A percentile compares a stretch with the other conserved stretches of the same genome.
These are phyloP conservation scores for Babesia divergens DNA, from an alignment of 169 alveolate species.

Conservation along the genomic window DNA sequence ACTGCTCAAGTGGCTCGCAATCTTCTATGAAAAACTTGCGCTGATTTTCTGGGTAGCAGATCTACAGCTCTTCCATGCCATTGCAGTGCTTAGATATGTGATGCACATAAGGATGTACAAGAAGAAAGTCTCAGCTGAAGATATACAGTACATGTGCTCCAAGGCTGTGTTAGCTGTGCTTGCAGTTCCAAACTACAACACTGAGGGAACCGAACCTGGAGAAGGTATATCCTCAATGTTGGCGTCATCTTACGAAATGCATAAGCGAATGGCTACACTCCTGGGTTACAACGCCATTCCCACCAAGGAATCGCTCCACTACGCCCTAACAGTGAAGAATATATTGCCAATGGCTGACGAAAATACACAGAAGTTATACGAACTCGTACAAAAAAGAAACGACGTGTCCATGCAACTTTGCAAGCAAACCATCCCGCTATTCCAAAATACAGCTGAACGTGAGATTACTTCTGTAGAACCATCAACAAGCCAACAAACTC, in stretches of 20 bases:
- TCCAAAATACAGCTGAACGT: conserved; percentile 53
- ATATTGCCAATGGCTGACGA: conserved; percentile 74
- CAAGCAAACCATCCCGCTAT: conserved; percentile 59
- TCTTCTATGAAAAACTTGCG: conserved; percentile 87
- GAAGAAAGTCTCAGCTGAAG: conserved; percentile 77
- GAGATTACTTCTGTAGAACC: conserved; percentile 12
- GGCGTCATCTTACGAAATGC: conserved; percentile 73
- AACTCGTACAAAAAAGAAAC: conserved; percentile 71
- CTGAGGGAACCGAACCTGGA: conserved; percentile 38
- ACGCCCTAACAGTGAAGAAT: conserved; percentile 73
- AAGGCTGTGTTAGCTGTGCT: conserved; percentile 84
- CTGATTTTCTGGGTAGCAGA: conserved; percentile 90
- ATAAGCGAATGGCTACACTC: conserved; percentile 79
- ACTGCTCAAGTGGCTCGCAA: conserved; percentile 83
- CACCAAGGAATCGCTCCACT: conserved; percentile 79
- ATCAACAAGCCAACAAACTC: background rate
- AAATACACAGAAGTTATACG: conserved; percentile 74
- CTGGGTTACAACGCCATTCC: conserved; percentile 84
- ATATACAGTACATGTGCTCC: conserved; percentile 74
- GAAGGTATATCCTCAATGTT: conserved; percentile 57
- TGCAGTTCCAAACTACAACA: conserved; percentile 71
- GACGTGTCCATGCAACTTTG: conserved; percentile 75
- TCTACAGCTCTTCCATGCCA: conserved; percentile 90
- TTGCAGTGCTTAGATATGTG: conserved; percentile 82
- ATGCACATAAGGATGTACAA: conserved; percentile 82